Evolutionary conservation across 495 filamentous ascomycete genomes (phyloP).

Genomic region (Neurospora sp.): DNA sequence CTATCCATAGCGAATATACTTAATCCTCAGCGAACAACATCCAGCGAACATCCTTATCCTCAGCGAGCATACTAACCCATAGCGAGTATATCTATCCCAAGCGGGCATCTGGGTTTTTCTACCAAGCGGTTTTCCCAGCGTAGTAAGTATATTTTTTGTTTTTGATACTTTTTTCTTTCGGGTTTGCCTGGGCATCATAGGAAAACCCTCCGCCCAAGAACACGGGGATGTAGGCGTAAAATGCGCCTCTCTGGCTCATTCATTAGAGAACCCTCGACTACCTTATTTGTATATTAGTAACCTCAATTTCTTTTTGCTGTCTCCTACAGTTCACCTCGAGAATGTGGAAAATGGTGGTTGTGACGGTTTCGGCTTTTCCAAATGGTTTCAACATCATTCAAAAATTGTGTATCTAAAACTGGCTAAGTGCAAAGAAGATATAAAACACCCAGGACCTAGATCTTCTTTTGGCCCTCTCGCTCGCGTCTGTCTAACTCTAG

Average conservation of each 20-base stretch:
- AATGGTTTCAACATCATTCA: background rate
- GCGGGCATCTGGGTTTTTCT: background rate
- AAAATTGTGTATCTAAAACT: background rate
- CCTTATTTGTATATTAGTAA: too few species aligned
- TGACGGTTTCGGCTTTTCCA: background rate
- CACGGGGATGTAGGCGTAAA: too few species aligned
- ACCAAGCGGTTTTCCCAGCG: background rate
- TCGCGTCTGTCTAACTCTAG: background rate
- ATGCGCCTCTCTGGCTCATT: too few species aligned
- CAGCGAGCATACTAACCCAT: background rate
- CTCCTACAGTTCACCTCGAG: background rate
- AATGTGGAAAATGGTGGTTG: background rate
- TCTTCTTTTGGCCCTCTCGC: background rate
- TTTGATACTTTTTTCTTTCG: background rate
- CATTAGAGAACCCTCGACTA: too few species aligned
- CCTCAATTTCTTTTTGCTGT: too few species aligned
- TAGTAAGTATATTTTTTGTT: background rate
- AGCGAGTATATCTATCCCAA: background rate
- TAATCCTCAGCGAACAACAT: background rate
- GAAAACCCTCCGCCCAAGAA: too few species aligned
- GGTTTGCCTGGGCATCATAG: background rate
- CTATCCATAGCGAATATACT: background rate
- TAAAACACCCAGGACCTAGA: background rate
- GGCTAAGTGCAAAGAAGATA: background rate
- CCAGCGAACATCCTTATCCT: too few species aligned